Percentiles rank a stretch among this genome's conserved stretches.
Evolutionary conservation across 139 green algal species (phyloP).

Genomic region (Tetraselmis striata): DNA sequence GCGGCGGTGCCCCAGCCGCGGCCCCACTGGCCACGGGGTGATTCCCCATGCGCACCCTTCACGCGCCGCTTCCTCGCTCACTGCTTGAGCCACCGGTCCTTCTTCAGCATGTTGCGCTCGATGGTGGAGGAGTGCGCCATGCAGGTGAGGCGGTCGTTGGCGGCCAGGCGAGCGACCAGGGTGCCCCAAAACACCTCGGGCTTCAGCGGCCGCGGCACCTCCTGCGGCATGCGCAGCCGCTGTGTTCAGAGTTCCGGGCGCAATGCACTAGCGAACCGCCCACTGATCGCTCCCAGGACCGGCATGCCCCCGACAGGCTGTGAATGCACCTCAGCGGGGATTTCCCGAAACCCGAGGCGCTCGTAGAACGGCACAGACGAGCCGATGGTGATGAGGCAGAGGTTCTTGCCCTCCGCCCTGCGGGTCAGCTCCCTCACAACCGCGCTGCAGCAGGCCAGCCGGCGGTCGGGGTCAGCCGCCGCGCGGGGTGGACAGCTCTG

Average conservation of each 20-base stretch:
- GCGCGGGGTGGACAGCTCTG: no score
- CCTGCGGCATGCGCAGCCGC: neutral
- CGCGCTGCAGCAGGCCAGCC: no score
- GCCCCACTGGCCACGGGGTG: no score
- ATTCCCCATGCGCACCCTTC: no score
- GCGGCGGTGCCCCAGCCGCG: no score
- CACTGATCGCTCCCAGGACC: no score
- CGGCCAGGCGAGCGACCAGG: neutral
- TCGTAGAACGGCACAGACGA: neutral
- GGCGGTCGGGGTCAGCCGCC: no score
- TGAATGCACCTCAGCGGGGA: neutral
- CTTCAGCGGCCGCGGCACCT: neutral
- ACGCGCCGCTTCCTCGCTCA: no score
- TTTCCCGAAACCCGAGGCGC: neutral
- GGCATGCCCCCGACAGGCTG: neutral
- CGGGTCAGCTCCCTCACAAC: neutral
- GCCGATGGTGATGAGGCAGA: neutral
- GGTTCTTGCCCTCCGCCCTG: neutral
- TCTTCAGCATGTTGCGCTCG: neutral
- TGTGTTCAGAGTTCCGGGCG: no score
- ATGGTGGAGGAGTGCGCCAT: neutral
- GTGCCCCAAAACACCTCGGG: neutral
- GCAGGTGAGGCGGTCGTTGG: neutral
- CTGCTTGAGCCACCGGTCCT: neutral
- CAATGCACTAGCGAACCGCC: no score